These are phyloP conservation scores for Rossbeevera mucosa DNA, from an alignment of 768 basidiomycete genomes.

Conservation along the genomic window DNA sequence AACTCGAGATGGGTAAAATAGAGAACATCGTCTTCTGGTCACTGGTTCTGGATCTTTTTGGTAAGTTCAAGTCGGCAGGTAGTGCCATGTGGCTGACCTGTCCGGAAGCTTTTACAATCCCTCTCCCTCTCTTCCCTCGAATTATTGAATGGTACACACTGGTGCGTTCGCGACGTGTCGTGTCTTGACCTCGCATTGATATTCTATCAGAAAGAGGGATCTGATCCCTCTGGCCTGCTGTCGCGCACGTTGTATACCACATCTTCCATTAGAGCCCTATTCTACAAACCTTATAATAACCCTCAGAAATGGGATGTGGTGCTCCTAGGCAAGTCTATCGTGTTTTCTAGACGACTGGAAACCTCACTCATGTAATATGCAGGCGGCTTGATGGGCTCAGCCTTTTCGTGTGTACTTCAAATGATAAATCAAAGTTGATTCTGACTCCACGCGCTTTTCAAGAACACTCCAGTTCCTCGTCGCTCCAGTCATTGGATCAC, in stretches of 20 bases:
- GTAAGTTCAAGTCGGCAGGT: conserved; percentile 31
- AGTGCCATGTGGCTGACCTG: conserved; percentile 12
- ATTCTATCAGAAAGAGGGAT: conserved; percentile 57
- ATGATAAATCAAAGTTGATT: conserved; percentile 33
- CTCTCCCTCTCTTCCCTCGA: conserved; percentile 97
- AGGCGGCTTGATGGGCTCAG: conserved; percentile 90
- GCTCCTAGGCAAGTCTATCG: conserved; percentile 60
- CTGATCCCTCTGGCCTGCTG: conserved; percentile 67
- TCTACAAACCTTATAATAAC: conserved; percentile 57
- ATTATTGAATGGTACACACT: conserved; percentile 88
- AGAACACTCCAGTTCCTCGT: conserved; percentile 83
- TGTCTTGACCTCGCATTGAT: background rate
- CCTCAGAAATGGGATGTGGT: conserved; percentile 91
- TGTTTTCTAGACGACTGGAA: background rate
- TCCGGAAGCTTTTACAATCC: conserved; percentile 79
- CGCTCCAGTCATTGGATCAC: conserved; percentile 72
- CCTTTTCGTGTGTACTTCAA: conserved; percentile 71
- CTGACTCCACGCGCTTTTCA: conserved; percentile 23
- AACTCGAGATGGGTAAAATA: conserved; percentile 52
- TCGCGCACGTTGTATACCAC: conserved; percentile 65
- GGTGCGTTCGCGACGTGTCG: conserved; percentile 35
- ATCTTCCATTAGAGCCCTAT: conserved; percentile 57
- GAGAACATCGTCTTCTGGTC: conserved; percentile 87
- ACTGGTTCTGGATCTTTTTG: conserved; percentile 82
- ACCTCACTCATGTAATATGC: conserved; percentile 7